Percentiles rank a stretch among this genome's conserved stretches.
phyloP scores from a whole-genome alignment of 371 early-diverging fungal species.

The Mucor plumbeus region DNA sequence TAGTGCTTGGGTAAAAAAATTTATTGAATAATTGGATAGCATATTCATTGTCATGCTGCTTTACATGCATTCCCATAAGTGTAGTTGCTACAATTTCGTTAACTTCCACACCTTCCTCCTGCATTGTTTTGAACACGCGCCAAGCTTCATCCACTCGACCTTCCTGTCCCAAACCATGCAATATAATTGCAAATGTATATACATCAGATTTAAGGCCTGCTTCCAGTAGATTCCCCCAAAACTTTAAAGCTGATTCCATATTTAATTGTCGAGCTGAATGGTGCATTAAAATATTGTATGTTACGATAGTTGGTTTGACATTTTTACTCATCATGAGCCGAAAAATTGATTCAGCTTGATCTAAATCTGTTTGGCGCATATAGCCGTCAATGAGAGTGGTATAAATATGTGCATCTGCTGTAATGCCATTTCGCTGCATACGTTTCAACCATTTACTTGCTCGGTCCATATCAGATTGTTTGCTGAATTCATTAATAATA shows the following conservation, averaged over 20 bases:
- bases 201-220: slow-evolving; percentile 50
- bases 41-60: slow-evolving; percentile 47
- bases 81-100: slow-evolving; percentile 46
- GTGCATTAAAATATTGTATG: slow-evolving; percentile 55
- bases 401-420: slow-evolving; percentile 47
- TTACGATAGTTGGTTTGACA: slow-evolving; percentile 45
- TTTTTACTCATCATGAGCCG: slow-evolving; percentile 38
- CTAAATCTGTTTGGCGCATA: slow-evolving; percentile 47
- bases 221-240: slow-evolving; percentile 42
- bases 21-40: slow-evolving; percentile 39
- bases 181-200: slow-evolving; percentile 53
- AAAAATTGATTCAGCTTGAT: slow-evolving; percentile 41
- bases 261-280: slow-evolving; percentile 45
- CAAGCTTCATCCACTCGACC: slow-evolving; percentile 52
- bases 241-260: slow-evolving; percentile 45
- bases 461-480: slow-evolving; percentile 37
- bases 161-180: slow-evolving; percentile 46
- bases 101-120: slow-evolving; percentile 29
- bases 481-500: slow-evolving; percentile 40
- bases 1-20: slow-evolving; percentile 29
- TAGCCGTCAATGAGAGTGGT: slow-evolving; percentile 55
- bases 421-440: slow-evolving; percentile 34
- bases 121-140: slow-evolving; percentile 44
- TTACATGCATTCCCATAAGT: slow-evolving; percentile 54
- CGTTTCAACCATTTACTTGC: slow-evolving; percentile 46